Base-by-base conservation (phyloP, 2,329 filamentous ascomycete species). In the Blastomyces gilchristii region DNA sequence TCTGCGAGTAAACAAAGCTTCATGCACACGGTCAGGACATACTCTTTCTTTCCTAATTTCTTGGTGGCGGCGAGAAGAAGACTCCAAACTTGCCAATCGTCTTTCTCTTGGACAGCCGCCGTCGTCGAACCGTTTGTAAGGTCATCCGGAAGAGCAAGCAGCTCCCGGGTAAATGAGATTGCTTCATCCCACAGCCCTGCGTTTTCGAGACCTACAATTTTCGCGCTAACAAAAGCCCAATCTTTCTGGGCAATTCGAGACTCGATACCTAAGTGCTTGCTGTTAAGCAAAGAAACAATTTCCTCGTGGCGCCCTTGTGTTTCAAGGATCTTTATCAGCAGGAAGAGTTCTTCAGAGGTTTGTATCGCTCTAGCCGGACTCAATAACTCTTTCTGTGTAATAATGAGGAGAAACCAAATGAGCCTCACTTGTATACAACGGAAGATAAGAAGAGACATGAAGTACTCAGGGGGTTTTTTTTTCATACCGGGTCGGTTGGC, bases 31-130 rank as follows among this genome's bases (percentile, higher is more conserved):
- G 5, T 37, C 31, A 49, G 52, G 57, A 70, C 77, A 65, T 69
- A 78, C 77, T 72, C 72, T 62, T 70, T 58, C 8, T 60, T 70
- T 47, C 70, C 70, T 5, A 73, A 63, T 31, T 74, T 71, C 25
- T 71, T 69, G 16, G 71, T 70, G 14, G 75, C 71, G 22, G 66
- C 68, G 12, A 79, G 65, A 59, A 80, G 69, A 14, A 78, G 68
- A n/a, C 70, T 72, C 79, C 79, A 81, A 22, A 79, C 73, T 53
- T 70, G 72, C 75, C 78, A 80, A 62, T 80, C 77, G 66, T 79
- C 75, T 62, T 73, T 72, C 68, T 76, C 75, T 62, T 74, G 72
- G 3, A 74, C 58, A 16, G 56, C 14, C 52, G 60, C 60, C 8
- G 67, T 63, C 11, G 71, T 71, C 18, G 66, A 66, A 41, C 71